Base-by-base conservation (phyloP, 257 asterid genomes). In the Sherardia arvensis region DNA sequence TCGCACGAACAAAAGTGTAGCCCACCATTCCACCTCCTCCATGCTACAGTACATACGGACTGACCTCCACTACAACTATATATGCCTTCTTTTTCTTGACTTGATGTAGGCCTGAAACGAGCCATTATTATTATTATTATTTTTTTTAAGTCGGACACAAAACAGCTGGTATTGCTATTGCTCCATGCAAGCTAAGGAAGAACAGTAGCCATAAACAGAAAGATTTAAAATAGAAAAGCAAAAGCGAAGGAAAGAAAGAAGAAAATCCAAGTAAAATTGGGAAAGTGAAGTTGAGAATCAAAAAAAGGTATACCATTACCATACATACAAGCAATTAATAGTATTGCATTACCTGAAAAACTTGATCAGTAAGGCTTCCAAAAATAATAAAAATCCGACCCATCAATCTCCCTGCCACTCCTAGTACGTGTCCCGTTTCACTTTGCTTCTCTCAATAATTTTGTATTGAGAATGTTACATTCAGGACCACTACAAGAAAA, bases 341-440 rank as follows among this genome's bases (percentile, higher is more conserved):
- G 47, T 49, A 49, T 49, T 49, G 3, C 25, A 49, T 45, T 38
- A 58, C 57, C 56, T 65, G 49, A 20, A 33, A 72, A 63, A 49
- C 90, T 79, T 85, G 68, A 76, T 4, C 63, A 34, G 68, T 61
- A 86, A 81, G 87, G 82, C 72, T 83, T 80, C 76, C 48, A 2
- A 66, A 58, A 69, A 55, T 40, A 56, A 20, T 53, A 22, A 60
- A 65, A 63, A 64, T 57, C 67, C 79, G 64, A 79, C 79, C 79
- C 64, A 81, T 81, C 78, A 73, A 74, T 73, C 53, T 73, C 53
- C 65, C 64, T 73, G 74, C 77, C 66, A 32, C 73, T 65, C 64
- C 20, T 40, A n/a, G n/a, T n/a, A 40, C n/a, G 62, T 64, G 74
- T 65, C 71, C 64, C 8, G 14, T 59, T 33, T 1, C 29, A 11